Percentiles rank a stretch among this genome's conserved stretches.
phyloP scores from a whole-genome alignment of 345 rosid genomes.

The Eucalyptus brandiana region DNA sequence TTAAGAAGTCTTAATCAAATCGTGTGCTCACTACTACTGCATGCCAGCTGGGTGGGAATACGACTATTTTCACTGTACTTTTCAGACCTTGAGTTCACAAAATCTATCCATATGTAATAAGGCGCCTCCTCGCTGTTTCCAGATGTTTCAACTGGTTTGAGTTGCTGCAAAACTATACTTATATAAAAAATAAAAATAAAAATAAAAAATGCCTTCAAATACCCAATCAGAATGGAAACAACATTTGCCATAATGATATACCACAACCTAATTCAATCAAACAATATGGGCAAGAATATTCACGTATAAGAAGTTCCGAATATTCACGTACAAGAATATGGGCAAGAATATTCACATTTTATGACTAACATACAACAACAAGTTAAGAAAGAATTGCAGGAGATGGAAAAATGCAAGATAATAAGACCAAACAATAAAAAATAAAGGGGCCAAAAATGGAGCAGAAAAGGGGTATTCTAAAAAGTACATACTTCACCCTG shows the following conservation, averaged over 20 bases:
- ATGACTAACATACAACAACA: not conserved
- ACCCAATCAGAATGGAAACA: not conserved
- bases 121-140: no score
- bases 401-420: not conserved
- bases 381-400: not conserved
- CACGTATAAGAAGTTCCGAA: not conserved
- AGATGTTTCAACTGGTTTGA: no score
- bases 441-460: not conserved
- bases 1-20: no score
- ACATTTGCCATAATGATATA: not conserved
- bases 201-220: not conserved
- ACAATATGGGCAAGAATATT: not conserved
- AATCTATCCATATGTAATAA: conserved; percentile 57
- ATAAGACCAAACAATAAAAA: not conserved
- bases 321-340: no score
- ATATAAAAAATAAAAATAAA: not conserved
- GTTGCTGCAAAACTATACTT: conserved; percentile 9
- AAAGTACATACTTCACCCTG: not conserved
- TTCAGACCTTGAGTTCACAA: conserved; percentile 87
- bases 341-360: not conserved
- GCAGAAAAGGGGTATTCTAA: not conserved
- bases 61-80: conserved; percentile 79
- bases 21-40: not conserved
- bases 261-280: not conserved
- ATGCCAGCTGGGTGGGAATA: conserved; percentile 70